Conservation (phyloP, 2,329 filamentous ascomycete genomes). For the Rhinocladiella similis region DNA sequence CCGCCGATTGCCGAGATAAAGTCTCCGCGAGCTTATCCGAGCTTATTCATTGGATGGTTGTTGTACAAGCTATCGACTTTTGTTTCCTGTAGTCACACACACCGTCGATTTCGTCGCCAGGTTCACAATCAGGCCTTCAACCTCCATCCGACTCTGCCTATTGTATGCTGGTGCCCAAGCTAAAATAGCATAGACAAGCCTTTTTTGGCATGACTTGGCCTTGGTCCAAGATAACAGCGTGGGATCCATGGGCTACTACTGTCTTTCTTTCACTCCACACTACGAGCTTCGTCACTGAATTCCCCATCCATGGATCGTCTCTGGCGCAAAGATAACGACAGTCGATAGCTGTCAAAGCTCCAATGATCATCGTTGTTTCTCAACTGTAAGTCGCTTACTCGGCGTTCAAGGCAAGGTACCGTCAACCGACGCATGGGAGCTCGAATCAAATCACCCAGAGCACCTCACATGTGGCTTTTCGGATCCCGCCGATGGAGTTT, state of each 20-base stretch:
- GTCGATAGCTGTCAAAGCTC: conserved; percentile 1
- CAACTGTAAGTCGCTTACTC: background rate
- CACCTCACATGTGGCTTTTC: background rate
- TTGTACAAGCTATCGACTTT: too few species aligned
- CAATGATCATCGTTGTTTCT: background rate
- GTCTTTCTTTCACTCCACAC: background rate
- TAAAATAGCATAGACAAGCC: background rate
- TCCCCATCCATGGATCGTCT: background rate
- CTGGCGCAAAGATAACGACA: conserved; percentile 8
- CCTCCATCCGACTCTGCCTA: too few species aligned
- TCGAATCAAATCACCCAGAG: background rate
- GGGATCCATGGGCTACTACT: conserved; percentile 1
- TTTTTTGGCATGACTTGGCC: background rate
- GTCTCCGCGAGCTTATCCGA: too few species aligned
- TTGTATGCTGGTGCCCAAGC: too few species aligned
- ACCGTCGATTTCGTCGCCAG: too few species aligned
- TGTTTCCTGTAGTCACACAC: too few species aligned
- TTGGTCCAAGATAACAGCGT: conserved; percentile 9
- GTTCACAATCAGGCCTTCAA: too few species aligned
- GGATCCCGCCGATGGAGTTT: background rate
- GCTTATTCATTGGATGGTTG: too few species aligned
- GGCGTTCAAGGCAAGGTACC: background rate
- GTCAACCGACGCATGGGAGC: background rate
- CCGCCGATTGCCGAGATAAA: too few species aligned
- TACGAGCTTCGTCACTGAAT: background rate